Base-by-base conservation (phyloP, 208 protist species). In the Wallacemonas sp. region DNA sequence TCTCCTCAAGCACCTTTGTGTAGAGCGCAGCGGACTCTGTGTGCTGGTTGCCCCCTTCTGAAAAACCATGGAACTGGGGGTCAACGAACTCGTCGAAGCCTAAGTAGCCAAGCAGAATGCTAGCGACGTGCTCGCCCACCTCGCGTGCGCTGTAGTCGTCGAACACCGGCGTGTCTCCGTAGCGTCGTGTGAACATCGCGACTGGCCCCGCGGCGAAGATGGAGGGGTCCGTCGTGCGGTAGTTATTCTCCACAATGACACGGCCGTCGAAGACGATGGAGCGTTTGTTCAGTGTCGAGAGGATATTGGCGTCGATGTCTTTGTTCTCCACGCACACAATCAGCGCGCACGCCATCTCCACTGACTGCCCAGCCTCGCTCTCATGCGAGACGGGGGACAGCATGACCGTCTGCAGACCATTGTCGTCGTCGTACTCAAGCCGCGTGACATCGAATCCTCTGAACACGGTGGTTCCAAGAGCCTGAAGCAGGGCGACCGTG, bases 251-350 rank as follows among this genome's bases (percentile, higher is more conserved):
- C 3, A 97, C 88, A 76, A 96, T 97, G 19, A 97, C 83, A 52
- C 93, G 88, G 26, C 93, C 93, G 66, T 97, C 93, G 70, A 97
- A 96, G 9, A 97, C 93, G 53, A 97, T 94, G 42, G 85, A 91
- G 27, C 89, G 78, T 73, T 94, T 91, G 67, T 96, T 95, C 34
- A 97, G 71, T 22, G 91, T 85, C 0, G 86, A 86, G 22, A 97
- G 78, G 17, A 97, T 75, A 57, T 84, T 79, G 22, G 73, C 71
- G 76, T 97, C 86, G 63, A 97, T 95, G 70, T 97, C 93, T 64
- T 95, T 94, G 27, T 91, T 84, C 64, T 97, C 83, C 21, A 84
- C 63, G 63, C 85, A 91, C 30, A 97, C 76, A 53, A 97, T 89
- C 30, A 96, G 45, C 9, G 80, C 76, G 78, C 89, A 94, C 30